Percentiles rank a stretch among this genome's conserved stretches.
Conservation (phyloP, 805 yeast genomes). For the Sporopachydermia lactativora region DNA sequence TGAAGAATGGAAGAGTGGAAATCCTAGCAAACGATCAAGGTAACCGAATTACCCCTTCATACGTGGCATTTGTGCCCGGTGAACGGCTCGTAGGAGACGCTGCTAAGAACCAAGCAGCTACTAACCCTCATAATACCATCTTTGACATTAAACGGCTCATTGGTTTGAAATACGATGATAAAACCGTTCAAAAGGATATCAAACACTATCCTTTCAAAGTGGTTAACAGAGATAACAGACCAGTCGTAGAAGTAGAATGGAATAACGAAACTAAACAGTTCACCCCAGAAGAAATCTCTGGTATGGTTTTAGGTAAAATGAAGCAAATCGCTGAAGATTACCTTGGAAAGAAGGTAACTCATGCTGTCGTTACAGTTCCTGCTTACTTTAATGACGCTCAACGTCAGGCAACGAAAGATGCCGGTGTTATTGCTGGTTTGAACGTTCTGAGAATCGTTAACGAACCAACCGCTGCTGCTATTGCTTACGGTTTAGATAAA, state of each 20-base stretch:
- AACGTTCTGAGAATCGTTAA: slow-evolving; percentile 80
- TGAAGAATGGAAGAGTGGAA: slow-evolving; percentile 78
- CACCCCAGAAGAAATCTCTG: slow-evolving; percentile 87
- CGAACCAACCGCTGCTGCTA: slow-evolving; percentile 96
- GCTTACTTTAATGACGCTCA: slow-evolving; percentile 91
- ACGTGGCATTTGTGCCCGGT: slow-evolving; percentile 82
- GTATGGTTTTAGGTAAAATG: slow-evolving; percentile 88
- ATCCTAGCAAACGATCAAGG: slow-evolving; percentile 94
- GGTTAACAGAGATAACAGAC: slow-evolving; percentile 62
- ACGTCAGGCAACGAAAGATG: slow-evolving; percentile 90
- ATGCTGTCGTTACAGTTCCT: slow-evolving; percentile 88
- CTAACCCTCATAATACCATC: slow-evolving; percentile 74
- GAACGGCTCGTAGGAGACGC: slow-evolving; percentile 94
- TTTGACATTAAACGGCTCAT: slow-evolving; percentile 88
- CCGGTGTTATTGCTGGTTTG: slow-evolving; percentile 84
- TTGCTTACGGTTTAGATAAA: slow-evolving; percentile 85
- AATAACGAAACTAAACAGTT: slow-evolving; percentile 64
- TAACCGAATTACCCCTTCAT: slow-evolving; percentile 92
- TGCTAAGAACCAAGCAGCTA: slow-evolving; percentile 90
- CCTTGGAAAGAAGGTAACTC: slow-evolving; percentile 71
- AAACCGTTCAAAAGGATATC: slow-evolving; percentile 65
- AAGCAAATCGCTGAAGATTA: slow-evolving; percentile 85
- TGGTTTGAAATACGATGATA: slow-evolving; percentile 68
- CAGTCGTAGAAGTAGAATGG: slow-evolving; percentile 62
- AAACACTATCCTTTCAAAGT: slow-evolving; percentile 74